Percentiles rank a stretch among this genome's conserved stretches.
These are phyloP conservation scores for Malus hybrid DNA, from an alignment of 331 rosid genomes.

Conservation along the genomic window DNA sequence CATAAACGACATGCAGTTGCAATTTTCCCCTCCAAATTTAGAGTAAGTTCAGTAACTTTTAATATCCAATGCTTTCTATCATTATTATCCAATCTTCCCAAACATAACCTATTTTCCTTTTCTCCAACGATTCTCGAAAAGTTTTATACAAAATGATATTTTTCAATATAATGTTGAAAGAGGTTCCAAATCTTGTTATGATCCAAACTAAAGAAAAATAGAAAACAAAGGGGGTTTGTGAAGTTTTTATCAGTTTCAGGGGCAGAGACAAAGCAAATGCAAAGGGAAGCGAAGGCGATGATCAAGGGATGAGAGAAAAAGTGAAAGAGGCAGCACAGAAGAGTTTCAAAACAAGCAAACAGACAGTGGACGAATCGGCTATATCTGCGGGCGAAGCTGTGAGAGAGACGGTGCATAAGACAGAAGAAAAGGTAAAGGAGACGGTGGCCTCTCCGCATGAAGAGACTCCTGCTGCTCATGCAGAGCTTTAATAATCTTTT, in stretches of 20 bases:
- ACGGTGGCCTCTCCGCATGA: conserved; percentile 10
- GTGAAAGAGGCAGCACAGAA: conserved; percentile 38
- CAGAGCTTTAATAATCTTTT: conserved; percentile 35
- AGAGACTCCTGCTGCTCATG: conserved; percentile 17
- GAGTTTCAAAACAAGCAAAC: conserved; percentile 47
- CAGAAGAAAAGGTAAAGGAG: conserved; percentile 22
- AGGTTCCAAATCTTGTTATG: no score
- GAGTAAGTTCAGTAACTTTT: conserved; percentile 34
- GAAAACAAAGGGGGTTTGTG: no score
- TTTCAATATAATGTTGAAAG: no score
- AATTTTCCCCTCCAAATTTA: conserved; percentile 43
- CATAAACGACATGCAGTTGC: conserved; percentile 40
- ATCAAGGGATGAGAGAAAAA: background rate
- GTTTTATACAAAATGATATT: no score
- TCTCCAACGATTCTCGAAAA: no score
- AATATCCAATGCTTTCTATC: background rate
- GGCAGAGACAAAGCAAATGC: conserved; percentile 1
- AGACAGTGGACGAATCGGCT: conserved; percentile 49
- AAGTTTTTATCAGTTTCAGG: conserved; percentile 32
- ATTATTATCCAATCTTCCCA: background rate
- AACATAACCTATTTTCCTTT: background rate
- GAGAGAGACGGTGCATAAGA: conserved; percentile 37
- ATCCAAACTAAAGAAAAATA: no score
- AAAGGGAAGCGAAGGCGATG: background rate
- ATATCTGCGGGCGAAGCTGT: conserved; percentile 44